Conservation (phyloP, 768 basidiomycete genomes). For the Boletus rubescentipes region DNA sequence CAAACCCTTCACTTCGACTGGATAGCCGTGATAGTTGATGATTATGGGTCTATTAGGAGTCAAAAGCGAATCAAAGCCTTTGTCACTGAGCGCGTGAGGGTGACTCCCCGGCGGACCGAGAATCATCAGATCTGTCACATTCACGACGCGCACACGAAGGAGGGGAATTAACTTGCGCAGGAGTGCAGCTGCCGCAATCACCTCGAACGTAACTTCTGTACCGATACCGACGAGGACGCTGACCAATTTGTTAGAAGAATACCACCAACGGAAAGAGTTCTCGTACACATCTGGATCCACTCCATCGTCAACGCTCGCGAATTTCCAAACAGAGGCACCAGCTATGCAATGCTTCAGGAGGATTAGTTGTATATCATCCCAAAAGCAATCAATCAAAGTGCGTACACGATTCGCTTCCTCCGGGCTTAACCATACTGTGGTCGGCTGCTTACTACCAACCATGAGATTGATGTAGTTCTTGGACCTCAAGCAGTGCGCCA, state of each 20-base stretch:
- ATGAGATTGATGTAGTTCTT: constrained; percentile 88
- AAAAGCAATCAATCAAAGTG: neutral
- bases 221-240: constrained; percentile 86
- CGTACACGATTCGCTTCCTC: constrained; percentile 71
- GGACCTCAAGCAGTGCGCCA: constrained; percentile 79
- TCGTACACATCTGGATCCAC: constrained; percentile 68
- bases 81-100: constrained; percentile 67
- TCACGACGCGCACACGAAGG: constrained; percentile 82
- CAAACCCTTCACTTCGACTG: constrained; percentile 67
- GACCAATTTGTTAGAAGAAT: constrained; percentile 3
- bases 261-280: neutral
- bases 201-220: constrained; percentile 86
- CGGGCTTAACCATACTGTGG: constrained; percentile 71
- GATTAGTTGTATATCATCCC: neutral
- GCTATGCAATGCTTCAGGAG: constrained; percentile 70
- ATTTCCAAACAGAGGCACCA: constrained; percentile 85
- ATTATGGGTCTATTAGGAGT: constrained; percentile 66
- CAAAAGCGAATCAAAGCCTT: constrained; percentile 69
- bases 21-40: constrained; percentile 85
- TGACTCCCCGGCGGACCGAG: constrained; percentile 67
- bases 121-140: constrained; percentile 89
- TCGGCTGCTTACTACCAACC: constrained; percentile 85
- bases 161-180: constrained; percentile 67
- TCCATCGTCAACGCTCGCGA: constrained; percentile 73
- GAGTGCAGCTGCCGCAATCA: constrained; percentile 81